Evolutionary conservation across 352 stramenopile species (phyloP), one percentile per base, ranked within the genome.

Genomic region (Phytopythium helicoides): DNA sequence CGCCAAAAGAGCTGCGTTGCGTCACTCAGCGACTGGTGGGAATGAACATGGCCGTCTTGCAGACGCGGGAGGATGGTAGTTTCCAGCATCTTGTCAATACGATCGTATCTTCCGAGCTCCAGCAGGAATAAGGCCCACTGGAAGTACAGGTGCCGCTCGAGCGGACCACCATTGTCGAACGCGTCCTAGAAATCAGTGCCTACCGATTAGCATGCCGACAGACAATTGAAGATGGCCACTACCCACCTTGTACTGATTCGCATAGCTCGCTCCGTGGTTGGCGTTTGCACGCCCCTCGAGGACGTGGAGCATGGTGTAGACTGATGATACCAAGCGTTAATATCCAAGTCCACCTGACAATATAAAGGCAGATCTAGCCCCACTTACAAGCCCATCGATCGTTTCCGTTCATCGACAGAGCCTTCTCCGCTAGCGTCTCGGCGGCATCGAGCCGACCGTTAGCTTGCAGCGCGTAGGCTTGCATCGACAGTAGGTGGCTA

Each of bases 1-100:
- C 85, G 83, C 85, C 85, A 95, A 51, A 86, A 93, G 22, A 95
- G 64, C 56, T 95, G 85, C 9, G 81, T 93, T 1, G 74, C 76
- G 23, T 95, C 81, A 33, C 73, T 76, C 14, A 94, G 56, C n/a
- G 71, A 81, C 6, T 59, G 64, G 14, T 82, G 62, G 8, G 81
- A 72, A 54, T 92, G 76, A 7, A 52, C 47, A 18, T 52, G 40
- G n/a, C 47, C 66, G 8, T 87, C 59, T 6, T 47, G 52, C 25
- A 83, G 60, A 12, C 60, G 67, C 6, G 72, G 70, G 10, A 93
- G 52, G 21, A 95, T 92, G 49, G 78, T 81, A 26, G 88, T 66
- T 22, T 89, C 75, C 38, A 95, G 52, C 55, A 95, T 87, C 57
- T 89, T 89, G 41, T 78, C 47, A 40, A 95, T 88, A 52, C 83